These are phyloP conservation scores for Phaeophleospora eucalypticola DNA, from an alignment of 2,329 filamentous ascomycete species.

Conservation along the genomic window DNA sequence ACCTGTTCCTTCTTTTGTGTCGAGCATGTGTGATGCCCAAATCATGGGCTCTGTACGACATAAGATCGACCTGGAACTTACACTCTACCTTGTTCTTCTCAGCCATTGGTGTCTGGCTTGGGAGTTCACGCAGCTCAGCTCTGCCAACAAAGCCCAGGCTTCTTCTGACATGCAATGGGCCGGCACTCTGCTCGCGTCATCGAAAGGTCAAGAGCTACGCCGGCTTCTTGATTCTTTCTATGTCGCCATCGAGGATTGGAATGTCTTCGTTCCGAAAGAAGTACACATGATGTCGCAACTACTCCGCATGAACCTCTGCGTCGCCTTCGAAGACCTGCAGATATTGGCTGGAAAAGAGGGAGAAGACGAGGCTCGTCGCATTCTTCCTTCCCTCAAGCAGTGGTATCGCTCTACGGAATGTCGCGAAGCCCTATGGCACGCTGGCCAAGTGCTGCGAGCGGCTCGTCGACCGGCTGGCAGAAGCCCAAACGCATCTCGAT, in stretches of 20 bases:
- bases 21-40: conserved; percentile 15
- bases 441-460: conserved; percentile 20
- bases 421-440: conserved; percentile 20
- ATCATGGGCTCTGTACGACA: conserved; percentile 11
- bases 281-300: conserved; percentile 21
- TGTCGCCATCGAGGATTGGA: conserved; percentile 17
- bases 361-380: conserved; percentile 18
- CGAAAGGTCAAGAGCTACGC: conserved; percentile 16
- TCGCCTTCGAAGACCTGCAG: conserved; percentile 21
- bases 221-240: conserved; percentile 17
- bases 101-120: conserved; percentile 17
- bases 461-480: conserved; percentile 17
- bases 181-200: conserved; percentile 16
- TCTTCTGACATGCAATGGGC: conserved; percentile 14
- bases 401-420: conserved; percentile 19
- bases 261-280: conserved; percentile 18
- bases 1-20: conserved; percentile 14
- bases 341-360: conserved; percentile 21
- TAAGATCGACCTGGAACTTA: conserved; percentile 17
- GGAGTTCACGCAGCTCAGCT: conserved; percentile 20
- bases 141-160: conserved; percentile 21
- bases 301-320: conserved; percentile 20
- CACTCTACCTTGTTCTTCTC: conserved; percentile 17
- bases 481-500: conserved; percentile 16
- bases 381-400: conserved; percentile 17